A percentile compares a stretch with the other conserved stretches of the same genome.
These are phyloP conservation scores for Debaryomyces singareniensis DNA, from an alignment of 1,139 yeast species.

Conservation along the genomic window DNA sequence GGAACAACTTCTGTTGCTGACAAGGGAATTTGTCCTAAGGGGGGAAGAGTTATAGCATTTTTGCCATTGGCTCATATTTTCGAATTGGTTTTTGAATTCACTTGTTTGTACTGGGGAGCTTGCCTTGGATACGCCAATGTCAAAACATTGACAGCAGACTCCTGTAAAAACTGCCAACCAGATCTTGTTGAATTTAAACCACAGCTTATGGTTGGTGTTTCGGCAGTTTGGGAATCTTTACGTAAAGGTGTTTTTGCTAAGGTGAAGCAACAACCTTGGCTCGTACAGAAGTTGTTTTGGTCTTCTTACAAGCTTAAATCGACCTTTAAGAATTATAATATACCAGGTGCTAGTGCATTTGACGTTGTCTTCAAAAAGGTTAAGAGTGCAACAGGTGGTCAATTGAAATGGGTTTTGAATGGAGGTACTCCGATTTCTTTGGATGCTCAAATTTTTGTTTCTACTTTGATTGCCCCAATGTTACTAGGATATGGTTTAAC, in stretches of 20 bases:
- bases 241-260: conserved; percentile 87
- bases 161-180: conserved; percentile 79
- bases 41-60: conserved; percentile 75
- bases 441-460: conserved; percentile 81
- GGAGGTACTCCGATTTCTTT: conserved; percentile 92
- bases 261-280: conserved; percentile 57
- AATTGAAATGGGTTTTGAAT: conserved; percentile 63
- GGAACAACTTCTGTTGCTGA: conserved; percentile 70
- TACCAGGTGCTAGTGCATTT: conserved; percentile 66
- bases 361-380: conserved; percentile 78
- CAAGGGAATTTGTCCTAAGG: conserved; percentile 22
- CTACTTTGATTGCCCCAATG: conserved; percentile 79
- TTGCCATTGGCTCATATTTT: conserved; percentile 95
- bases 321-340: conserved; percentile 50
- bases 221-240: conserved; percentile 97
- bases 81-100: conserved; percentile 82
- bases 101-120: conserved; percentile 84
- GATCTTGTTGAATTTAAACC: conserved; percentile 88
- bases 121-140: conserved; percentile 87
- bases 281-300: conserved; percentile 85
- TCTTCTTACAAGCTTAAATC: conserved; percentile 71
- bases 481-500: conserved; percentile 95
- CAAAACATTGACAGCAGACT: conserved; percentile 79
- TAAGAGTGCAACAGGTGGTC: conserved; percentile 94
- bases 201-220: conserved; percentile 95